These are phyloP conservation scores for Yarrowia osloensis DNA, from an alignment of 805 yeast genomes.

Conservation along the genomic window DNA sequence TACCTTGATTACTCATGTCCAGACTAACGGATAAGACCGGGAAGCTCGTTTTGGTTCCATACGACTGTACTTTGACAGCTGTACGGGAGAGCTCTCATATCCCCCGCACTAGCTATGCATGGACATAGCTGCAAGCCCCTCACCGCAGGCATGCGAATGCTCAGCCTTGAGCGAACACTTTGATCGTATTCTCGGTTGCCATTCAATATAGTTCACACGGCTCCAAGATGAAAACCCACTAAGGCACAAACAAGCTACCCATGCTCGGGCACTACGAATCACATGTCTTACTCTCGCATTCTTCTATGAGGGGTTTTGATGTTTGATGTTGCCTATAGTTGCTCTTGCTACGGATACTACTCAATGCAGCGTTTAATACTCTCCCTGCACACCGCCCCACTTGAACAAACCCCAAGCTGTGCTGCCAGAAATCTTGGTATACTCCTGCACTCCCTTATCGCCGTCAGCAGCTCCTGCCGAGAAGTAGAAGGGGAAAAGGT, in stretches of 20 bases:
- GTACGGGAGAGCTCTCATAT: too few species aligned
- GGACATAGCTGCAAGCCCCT: background rate
- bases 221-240: background rate
- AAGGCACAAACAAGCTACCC: background rate
- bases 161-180: background rate
- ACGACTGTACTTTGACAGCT: too few species aligned
- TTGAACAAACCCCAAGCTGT: constrained; percentile 27
- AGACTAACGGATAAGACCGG: too few species aligned
- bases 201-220: background rate
- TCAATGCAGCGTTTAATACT: background rate
- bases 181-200: background rate
- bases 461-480: constrained; percentile 53
- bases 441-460: constrained; percentile 17
- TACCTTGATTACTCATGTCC: background rate
- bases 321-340: background rate
- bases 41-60: too few species aligned
- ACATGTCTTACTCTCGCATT: background rate
- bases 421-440: background rate
- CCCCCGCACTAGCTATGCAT: background rate
- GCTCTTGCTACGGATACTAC: background rate
- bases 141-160: background rate
- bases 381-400: constrained; percentile 5
- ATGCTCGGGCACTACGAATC: background rate
- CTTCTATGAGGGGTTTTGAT: constrained; percentile 2
- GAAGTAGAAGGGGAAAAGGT: constrained; percentile 66